phyloP scores from a whole-genome alignment of 2,329 filamentous ascomycete genomes.

The Epichloe brachyelytri region DNA sequence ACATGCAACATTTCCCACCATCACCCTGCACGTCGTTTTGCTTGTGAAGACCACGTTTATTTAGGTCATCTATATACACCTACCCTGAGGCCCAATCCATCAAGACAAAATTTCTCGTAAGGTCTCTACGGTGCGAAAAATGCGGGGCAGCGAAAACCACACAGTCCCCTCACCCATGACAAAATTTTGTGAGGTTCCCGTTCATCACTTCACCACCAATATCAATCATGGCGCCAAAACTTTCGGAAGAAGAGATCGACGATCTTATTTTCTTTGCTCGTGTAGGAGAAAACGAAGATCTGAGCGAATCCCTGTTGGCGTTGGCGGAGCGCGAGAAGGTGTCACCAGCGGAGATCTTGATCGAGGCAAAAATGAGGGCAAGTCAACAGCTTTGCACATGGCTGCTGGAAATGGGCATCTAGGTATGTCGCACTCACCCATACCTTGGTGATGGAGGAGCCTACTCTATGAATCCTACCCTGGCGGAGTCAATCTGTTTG shows the following conservation, averaged over 20 bases:
- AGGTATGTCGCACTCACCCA: constrained; percentile 37
- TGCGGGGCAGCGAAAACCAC: constrained; percentile 19
- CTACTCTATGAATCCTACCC: not conserved
- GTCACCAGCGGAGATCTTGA: constrained; percentile 50
- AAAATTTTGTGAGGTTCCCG: constrained; percentile 15
- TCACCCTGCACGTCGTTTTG: no score
- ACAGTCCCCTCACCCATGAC: constrained; percentile 26
- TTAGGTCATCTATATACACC: no score
- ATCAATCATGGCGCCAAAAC: constrained; percentile 32
- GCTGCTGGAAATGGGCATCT: constrained; percentile 80
- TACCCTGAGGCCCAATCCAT: not conserved
- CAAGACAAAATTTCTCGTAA: not conserved
- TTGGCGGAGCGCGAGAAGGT: constrained; percentile 50
- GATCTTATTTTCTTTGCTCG: constrained; percentile 84
- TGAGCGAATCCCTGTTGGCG: constrained; percentile 44
- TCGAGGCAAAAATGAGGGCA: constrained; percentile 58
- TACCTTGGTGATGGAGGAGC: not conserved
- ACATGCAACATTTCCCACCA: no score
- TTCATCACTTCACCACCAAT: constrained; percentile 3
- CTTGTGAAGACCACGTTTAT: no score
- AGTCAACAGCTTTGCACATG: constrained; percentile 80
- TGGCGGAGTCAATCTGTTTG: accelerated
- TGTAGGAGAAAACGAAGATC: constrained; percentile 58
- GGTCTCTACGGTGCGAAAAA: constrained; percentile 21
- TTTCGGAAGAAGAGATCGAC: constrained; percentile 73